These are phyloP conservation scores for Mucor mucedo DNA, from an alignment of 371 early-diverging fungal species.

Conservation along the genomic window DNA sequence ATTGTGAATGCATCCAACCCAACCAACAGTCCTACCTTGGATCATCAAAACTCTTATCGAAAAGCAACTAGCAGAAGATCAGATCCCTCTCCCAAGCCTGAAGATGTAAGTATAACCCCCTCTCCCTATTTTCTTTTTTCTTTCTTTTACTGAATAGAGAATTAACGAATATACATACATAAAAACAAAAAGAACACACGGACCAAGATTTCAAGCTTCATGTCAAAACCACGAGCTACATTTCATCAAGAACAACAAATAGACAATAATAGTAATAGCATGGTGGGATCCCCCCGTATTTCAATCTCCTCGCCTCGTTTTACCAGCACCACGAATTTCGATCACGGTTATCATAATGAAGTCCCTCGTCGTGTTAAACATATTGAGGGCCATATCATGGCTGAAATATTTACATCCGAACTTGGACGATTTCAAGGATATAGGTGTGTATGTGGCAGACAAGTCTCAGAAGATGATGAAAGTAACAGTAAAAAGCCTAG, in stretches of 20 bases:
- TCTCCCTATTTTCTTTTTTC: too few species aligned
- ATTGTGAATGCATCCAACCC: constrained; percentile 18
- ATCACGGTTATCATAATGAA: constrained; percentile 25
- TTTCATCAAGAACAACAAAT: constrained; percentile 29
- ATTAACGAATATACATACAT: too few species aligned
- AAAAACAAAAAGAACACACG: constrained; percentile 15
- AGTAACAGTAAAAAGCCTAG: constrained; percentile 12
- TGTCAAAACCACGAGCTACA: constrained; percentile 47
- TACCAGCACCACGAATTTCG: constrained; percentile 14
- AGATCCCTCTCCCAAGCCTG: constrained; percentile 21
- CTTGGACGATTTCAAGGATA: constrained; percentile 40
- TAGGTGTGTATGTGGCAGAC: constrained; percentile 52
- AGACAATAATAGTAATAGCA: background rate
- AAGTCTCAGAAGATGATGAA: constrained; percentile 30
- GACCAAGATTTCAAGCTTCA: constrained; percentile 36
- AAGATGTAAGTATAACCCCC: constrained; percentile 17
- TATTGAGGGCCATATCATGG: constrained; percentile 55
- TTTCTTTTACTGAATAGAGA: too few species aligned
- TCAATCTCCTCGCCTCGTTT: constrained; percentile 9
- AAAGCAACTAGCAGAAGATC: constrained; percentile 22
- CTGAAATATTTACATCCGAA: constrained; percentile 44
- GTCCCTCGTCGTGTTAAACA: constrained; percentile 40
- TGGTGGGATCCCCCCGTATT: constrained; percentile 3
- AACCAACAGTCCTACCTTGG: background rate
- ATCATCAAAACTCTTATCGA: constrained; percentile 22